Evolutionary conservation across 108 stramenopile genomes (phyloP).

Genomic region (Cyclotella atomus): DNA sequence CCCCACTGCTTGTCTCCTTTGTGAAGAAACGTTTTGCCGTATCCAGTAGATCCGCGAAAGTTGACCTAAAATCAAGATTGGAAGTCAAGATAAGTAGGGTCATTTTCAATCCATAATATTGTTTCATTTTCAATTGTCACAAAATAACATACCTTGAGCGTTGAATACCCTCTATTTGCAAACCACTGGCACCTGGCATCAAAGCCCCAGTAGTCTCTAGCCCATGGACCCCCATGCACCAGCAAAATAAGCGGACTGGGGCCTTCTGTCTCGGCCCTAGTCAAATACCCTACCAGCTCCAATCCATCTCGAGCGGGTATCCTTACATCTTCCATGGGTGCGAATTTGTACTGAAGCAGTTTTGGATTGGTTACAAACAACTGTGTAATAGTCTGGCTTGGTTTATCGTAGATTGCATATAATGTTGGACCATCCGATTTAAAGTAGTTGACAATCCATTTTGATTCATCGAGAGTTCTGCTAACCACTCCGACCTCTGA

Average conservation of each 20-base stretch:
- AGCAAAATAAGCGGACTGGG: conserved; percentile 58
- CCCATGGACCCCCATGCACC: conserved; percentile 73
- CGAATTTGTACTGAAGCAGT: conserved; percentile 56
- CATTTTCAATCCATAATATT: background rate
- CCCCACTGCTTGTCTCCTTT: conserved; percentile 73
- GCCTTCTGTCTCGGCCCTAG: conserved; percentile 39
- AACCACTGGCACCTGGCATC: conserved; percentile 58
- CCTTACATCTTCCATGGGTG: conserved; percentile 61
- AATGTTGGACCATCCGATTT: conserved; percentile 59
- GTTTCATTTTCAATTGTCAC: background rate
- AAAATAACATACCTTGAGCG: conserved; percentile 37
- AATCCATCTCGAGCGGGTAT: conserved; percentile 61
- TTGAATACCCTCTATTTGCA: conserved; percentile 66
- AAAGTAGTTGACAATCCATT: conserved; percentile 57
- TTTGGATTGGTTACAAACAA: conserved; percentile 63
- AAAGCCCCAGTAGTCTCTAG: conserved; percentile 65
- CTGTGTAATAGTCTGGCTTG: conserved; percentile 32
- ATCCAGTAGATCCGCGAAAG: conserved; percentile 67
- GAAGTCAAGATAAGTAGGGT: background rate
- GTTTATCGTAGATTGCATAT: conserved; percentile 58
- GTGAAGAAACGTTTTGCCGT: conserved; percentile 65
- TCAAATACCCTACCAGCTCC: conserved; percentile 61
- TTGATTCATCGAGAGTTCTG: conserved; percentile 56
- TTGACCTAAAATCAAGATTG: conserved; percentile 51
- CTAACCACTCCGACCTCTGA: conserved; percentile 52